A percentile compares a stretch with the other conserved stretches of the same genome.
Conservation (phyloP, 2,329 filamentous ascomycete species). For the Neonectria punicea region DNA sequence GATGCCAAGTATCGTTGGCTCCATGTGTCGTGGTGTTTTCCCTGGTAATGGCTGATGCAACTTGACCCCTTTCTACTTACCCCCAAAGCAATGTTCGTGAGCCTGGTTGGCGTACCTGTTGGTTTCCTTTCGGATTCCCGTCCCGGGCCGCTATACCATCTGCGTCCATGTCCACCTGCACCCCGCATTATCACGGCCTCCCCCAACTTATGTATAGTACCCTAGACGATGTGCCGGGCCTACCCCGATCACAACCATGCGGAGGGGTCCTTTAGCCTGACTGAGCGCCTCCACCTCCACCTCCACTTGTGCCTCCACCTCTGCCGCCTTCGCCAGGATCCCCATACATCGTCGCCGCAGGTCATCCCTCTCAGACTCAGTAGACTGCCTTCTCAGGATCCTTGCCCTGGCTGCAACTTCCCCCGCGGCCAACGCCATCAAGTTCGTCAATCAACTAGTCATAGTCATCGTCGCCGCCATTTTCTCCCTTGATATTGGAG, state of each 20-base stretch:
- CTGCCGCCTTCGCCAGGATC: not conserved
- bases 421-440: not conserved
- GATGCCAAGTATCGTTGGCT: not conserved
- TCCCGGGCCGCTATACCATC: constrained; percentile 3
- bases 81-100: not conserved
- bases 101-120: not conserved
- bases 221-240: not conserved
- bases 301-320: constrained; percentile 1
- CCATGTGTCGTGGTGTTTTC: not conserved
- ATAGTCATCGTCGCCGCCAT: constrained; percentile 62
- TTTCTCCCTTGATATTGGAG: constrained; percentile 64
- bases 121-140: not conserved
- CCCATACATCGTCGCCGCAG: not conserved
- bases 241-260: not conserved
- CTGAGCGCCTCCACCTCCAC: not conserved
- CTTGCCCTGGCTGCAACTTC: not conserved
- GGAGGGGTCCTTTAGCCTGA: not conserved
- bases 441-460: constrained; percentile 33
- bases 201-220: not conserved
- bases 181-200: constrained; percentile 12
- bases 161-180: constrained; percentile 9
- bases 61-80: not conserved
- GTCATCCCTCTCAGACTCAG: not conserved
- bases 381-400: not conserved
- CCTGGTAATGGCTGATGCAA: not conserved